A percentile compares a stretch with the other conserved stretches of the same genome.
Evolutionary conservation across 768 basidiomycete genomes (phyloP).

Genomic region (Leccinellum albellum): DNA sequence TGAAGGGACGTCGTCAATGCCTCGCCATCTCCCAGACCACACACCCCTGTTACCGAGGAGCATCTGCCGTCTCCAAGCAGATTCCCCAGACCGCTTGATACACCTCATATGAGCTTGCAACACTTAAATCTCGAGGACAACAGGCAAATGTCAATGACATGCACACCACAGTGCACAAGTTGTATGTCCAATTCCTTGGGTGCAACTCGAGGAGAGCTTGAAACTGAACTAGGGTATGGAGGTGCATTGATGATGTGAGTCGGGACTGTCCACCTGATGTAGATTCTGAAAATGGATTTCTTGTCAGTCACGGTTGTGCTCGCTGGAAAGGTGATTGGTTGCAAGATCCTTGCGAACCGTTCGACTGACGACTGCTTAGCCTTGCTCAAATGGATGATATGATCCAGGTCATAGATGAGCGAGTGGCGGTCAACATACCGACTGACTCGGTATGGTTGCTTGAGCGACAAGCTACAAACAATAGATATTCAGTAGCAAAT

Average conservation of each 20-base stretch:
- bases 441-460: too few species aligned
- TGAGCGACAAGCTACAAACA: too few species aligned
- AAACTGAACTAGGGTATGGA: slow-evolving; percentile 37
- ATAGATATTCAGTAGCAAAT: too few species aligned
- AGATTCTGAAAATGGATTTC: not conserved
- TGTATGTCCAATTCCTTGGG: slow-evolving; percentile 31
- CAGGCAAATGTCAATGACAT: slow-evolving; percentile 42
- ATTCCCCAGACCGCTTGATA: slow-evolving; percentile 2
- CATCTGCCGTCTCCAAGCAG: slow-evolving; percentile 4
- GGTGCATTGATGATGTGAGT: slow-evolving; percentile 12
- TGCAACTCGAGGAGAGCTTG: slow-evolving; percentile 24
- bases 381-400: slow-evolving; percentile 37
- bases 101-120: not conserved
- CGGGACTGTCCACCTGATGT: not conserved
- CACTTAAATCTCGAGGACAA: slow-evolving; percentile 16
- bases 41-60: not conserved
- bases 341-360: not conserved
- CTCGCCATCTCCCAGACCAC: slow-evolving; percentile 9
- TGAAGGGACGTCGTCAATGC: slow-evolving; percentile 10
- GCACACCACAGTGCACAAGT: slow-evolving; percentile 34
- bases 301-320: slow-evolving; percentile 20
- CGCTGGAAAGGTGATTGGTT: slow-evolving; percentile 24
- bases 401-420: slow-evolving; percentile 34
- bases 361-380: slow-evolving; percentile 20
- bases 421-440: too few species aligned